A percentile compares a stretch with the other conserved stretches of the same genome.
Conservation (phyloP, 1,284 basidiomycete genomes). For the Rhizopogon hawkerae region DNA sequence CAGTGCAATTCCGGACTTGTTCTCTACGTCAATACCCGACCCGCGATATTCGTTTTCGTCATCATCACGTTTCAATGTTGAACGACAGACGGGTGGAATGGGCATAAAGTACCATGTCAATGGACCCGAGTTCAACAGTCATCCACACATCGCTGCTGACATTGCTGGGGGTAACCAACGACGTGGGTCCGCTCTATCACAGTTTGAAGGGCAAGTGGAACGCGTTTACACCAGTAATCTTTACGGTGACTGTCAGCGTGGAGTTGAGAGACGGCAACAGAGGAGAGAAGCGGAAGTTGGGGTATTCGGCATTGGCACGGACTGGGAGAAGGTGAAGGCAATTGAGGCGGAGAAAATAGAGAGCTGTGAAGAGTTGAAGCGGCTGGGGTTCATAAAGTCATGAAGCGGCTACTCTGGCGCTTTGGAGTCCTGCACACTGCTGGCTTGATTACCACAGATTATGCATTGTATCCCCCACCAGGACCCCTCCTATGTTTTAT, state of each 20-base stretch:
- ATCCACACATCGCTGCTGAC: conserved; percentile 69
- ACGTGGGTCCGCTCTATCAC: conserved; percentile 28
- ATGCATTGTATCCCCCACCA: not conserved
- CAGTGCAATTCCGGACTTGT: conserved; percentile 74
- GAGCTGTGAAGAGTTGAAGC: conserved; percentile 69
- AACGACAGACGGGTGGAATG: conserved; percentile 60
- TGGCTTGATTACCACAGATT: conserved; percentile 10
- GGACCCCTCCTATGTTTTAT: conserved; percentile 16
- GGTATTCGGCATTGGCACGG: conserved; percentile 81
- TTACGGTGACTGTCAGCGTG: conserved; percentile 61
- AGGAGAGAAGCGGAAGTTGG: conserved; percentile 72
- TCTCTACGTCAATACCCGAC: conserved; percentile 65
- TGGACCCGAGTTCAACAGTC: conserved; percentile 64
- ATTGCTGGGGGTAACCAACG: conserved; percentile 43
- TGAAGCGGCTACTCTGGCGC: conserved; percentile 4
- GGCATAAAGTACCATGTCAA: conserved; percentile 86
- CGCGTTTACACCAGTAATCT: conserved; percentile 61
- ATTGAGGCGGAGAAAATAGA: conserved; percentile 60
- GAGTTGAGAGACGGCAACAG: conserved; percentile 54
- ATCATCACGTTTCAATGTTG: conserved; percentile 49
- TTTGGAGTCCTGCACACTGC: conserved; percentile 10
- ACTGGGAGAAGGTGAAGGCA: conserved; percentile 74
- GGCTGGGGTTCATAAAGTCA: conserved; percentile 42
- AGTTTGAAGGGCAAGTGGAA: conserved; percentile 68
- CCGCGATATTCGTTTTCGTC: conserved; percentile 73